phyloP scores from a whole-genome alignment of 2,329 filamentous ascomycete genomes.

The Neonectria neomacrospora region DNA sequence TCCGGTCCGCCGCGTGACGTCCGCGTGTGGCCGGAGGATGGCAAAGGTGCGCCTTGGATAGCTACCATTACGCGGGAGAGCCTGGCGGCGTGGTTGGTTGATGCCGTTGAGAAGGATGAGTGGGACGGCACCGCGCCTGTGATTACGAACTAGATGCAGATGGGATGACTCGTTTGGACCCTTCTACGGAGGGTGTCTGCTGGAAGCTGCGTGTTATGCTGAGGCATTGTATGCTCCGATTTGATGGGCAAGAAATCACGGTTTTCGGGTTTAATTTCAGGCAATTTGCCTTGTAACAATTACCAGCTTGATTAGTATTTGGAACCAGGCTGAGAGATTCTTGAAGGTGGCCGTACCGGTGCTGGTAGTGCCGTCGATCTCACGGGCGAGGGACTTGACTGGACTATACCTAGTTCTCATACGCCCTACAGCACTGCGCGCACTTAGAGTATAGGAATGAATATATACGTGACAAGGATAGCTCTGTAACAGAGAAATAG shows the following conservation, averaged over 20 bases:
- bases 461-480: conserved; percentile 16
- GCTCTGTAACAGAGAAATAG: conserved; percentile 6
- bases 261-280: no score
- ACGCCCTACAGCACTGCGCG: conserved; percentile 4
- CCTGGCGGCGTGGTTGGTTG: conserved; percentile 59
- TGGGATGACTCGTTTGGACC: no score
- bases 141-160: conserved; percentile 52
- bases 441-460: conserved; percentile 8
- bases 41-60: conserved; percentile 55
- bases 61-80: conserved; percentile 50
- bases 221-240: not conserved
- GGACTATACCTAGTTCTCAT: conserved; percentile 8
- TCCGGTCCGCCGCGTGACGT: conserved; percentile 51
- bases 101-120: conserved; percentile 52
- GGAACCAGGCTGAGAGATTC: not conserved
- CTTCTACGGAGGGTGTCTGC: not conserved
- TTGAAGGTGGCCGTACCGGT: conserved; percentile 17
- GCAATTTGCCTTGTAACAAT: no score
- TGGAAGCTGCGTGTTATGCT: not conserved
- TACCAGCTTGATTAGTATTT: no score
- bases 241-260: not conserved
- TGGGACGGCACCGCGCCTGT: conserved; percentile 60
- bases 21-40: conserved; percentile 55
- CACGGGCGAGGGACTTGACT: conserved; percentile 9
- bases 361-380: conserved; percentile 6